A percentile compares a stretch with the other conserved stretches of the same genome.
phyloP scores from a whole-genome alignment of 306 rosid genomes.

The Prunus campanulata region DNA sequence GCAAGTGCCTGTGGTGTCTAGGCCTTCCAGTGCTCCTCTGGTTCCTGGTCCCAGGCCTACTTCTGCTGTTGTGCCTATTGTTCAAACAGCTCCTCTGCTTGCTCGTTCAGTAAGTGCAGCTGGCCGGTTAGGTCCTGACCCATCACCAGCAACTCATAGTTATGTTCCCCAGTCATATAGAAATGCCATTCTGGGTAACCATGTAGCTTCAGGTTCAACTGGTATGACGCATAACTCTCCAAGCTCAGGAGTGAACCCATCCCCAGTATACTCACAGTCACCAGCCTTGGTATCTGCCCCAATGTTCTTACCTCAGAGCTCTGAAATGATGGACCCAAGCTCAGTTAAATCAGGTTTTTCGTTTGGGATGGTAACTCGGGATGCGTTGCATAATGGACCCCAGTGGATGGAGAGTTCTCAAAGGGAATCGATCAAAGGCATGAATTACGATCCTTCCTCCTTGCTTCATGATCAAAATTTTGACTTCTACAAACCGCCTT shows the following conservation, averaged over 20 bases:
- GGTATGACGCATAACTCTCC: slow-evolving; percentile 53
- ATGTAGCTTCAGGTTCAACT: slow-evolving; percentile 47
- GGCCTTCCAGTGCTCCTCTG: slow-evolving; percentile 86
- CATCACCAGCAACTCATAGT: slow-evolving; percentile 72
- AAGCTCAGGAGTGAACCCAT: slow-evolving; percentile 48
- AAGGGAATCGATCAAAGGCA: slow-evolving; percentile 50
- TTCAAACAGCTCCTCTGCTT: slow-evolving; percentile 69
- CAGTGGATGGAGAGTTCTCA: slow-evolving; percentile 69
- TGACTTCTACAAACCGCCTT: slow-evolving; percentile 46
- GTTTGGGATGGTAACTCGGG: slow-evolving; percentile 46
- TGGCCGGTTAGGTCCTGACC: slow-evolving; percentile 89
- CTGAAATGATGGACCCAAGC: slow-evolving; percentile 61
- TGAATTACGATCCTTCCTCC: slow-evolving; percentile 52
- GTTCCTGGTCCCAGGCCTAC: slow-evolving; percentile 76
- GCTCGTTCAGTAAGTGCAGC: slow-evolving; percentile 83
- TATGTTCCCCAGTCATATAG: slow-evolving; percentile 82
- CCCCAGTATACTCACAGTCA: slow-evolving; percentile 54
- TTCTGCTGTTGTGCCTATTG: slow-evolving; percentile 67
- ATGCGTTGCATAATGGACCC: slow-evolving; percentile 58
- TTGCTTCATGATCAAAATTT: slow-evolving; percentile 50
- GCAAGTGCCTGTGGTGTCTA: slow-evolving; percentile 56
- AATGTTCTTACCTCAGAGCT: slow-evolving; percentile 51
- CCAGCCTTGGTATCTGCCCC: slow-evolving; percentile 65
- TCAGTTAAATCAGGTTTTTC: slow-evolving; percentile 48
- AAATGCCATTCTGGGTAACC: slow-evolving; percentile 88